Evolutionary conservation across 768 basidiomycete species (phyloP).

Genomic region (Solioccasus polychromus): DNA sequence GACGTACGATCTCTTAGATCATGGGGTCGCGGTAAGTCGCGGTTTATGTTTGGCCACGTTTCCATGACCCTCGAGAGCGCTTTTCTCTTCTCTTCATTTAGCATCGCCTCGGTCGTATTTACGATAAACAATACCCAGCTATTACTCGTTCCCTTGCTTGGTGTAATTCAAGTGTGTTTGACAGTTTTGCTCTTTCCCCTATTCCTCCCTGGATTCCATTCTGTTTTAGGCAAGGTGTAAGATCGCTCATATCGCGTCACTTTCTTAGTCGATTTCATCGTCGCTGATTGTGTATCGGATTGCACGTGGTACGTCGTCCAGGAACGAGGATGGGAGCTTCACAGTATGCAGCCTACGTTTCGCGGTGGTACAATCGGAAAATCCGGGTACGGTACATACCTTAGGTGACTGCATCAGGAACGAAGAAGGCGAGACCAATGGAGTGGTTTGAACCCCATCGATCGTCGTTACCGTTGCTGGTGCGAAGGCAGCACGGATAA

Average conservation of each 20-base stretch:
- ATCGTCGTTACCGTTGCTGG: no score
- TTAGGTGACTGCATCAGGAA: no score
- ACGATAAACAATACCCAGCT: slow-evolving; percentile 17
- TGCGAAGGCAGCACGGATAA: no score
- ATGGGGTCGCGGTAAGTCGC: slow-evolving; percentile 9
- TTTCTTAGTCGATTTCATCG: slow-evolving; percentile 12
- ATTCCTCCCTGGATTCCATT: neutral
- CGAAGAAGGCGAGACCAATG: no score
- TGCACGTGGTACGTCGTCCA: slow-evolving; percentile 16
- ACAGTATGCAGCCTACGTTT: slow-evolving; percentile 10
- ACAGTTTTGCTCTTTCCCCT: neutral
- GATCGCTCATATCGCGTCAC: neutral
- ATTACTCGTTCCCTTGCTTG: slow-evolving; percentile 18
- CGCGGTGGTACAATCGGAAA: no score
- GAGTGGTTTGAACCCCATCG: no score
- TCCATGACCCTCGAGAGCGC: slow-evolving; percentile 28
- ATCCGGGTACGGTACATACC: no score
- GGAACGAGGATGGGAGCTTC: slow-evolving; percentile 9
- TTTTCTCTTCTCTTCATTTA: slow-evolving; percentile 12
- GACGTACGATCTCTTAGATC: slow-evolving; percentile 6
- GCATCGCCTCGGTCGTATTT: slow-evolving; percentile 14
- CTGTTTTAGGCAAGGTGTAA: no score
- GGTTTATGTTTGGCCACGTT: slow-evolving; percentile 22
- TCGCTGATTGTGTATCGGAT: slow-evolving; percentile 23
- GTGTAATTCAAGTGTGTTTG: neutral